Percentiles rank a stretch among this genome's conserved stretches.
Conservation (phyloP, 805 yeast genomes). For the Metschnikowia aberdeeniae region DNA sequence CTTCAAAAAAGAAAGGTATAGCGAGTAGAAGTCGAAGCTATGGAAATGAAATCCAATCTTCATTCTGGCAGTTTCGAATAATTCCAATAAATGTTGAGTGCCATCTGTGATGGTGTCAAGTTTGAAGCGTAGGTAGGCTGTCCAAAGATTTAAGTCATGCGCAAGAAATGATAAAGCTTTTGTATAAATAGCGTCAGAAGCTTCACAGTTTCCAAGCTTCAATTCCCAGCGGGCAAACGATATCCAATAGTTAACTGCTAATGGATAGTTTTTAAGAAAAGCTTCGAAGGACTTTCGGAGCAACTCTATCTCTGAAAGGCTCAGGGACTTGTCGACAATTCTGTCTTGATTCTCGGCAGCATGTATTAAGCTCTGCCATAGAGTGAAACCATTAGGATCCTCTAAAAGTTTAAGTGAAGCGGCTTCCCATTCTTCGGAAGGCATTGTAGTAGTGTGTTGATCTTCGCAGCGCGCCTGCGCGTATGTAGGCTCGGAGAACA, state of each 20-base stretch:
- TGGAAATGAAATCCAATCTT: constrained; percentile 52
- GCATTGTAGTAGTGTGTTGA: background rate
- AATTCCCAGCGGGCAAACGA: constrained; percentile 48
- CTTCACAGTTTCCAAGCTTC: constrained; percentile 38
- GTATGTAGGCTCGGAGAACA: background rate
- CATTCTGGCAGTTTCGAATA: constrained; percentile 46
- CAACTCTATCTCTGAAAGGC: constrained; percentile 24
- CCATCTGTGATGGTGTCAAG: constrained; percentile 29
- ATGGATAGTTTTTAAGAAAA: constrained; percentile 46
- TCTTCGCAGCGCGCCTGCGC: background rate
- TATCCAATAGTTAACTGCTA: constrained; percentile 55
- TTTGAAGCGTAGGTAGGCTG: constrained; percentile 41
- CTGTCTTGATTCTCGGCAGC: constrained; percentile 26
- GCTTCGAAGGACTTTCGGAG: constrained; percentile 40
- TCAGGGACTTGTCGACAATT: constrained; percentile 33
- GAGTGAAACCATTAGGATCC: constrained; percentile 31
- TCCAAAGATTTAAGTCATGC: constrained; percentile 50
- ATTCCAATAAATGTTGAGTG: constrained; percentile 24
- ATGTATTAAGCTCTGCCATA: constrained; percentile 37
- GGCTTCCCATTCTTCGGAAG: constrained; percentile 9
- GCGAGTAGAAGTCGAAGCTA: constrained; percentile 47
- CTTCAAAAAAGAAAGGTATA: constrained; percentile 43
- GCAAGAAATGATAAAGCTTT: constrained; percentile 32
- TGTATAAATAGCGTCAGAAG: constrained; percentile 27
- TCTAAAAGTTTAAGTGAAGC: constrained; percentile 27